Base-by-base conservation (phyloP, 345 rosid species). In the Excoecaria agallocha region DNA sequence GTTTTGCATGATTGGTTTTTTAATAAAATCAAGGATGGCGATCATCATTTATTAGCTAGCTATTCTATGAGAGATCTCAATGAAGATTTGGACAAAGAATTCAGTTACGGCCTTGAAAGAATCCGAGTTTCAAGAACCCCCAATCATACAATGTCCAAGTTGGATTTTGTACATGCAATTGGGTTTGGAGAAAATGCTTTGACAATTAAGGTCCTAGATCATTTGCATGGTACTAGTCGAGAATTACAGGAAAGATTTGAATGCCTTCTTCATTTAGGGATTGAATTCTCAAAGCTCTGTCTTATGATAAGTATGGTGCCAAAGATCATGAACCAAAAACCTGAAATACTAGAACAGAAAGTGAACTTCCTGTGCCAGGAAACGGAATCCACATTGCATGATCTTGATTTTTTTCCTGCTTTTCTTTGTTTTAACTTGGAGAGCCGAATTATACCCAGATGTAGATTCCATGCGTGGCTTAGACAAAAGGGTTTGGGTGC, bases 161-260 rank as follows among this genome's bases (percentile, higher is more conserved):
- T 91, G 76, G 76, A 74, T 38, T 89, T 91, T 68, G 70, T 87
- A 77, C 92, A 83, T 56, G 79, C 75, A 52, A 77, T 91, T 72
- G 96, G 93, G 35, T 89, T 84, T 76, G 96, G 92, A 48, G 84
- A 85, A 79, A 91, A 88, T 81, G 77, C 86, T 37, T 75, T 74
- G 25, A 86, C 92, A 20, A 50, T 84, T 43, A 82, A 88, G 81
- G 75, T 84, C 8, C 67, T 91, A 61, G 70, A 54, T 62, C 60
- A 76, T 39, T 45, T 81, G 72, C 96, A 88, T 55, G 96, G 96
- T 35, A 86, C 84, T 25, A 64, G 84, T 20, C 35, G 17, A 67
- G 89, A 91, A 67, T 78, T 91, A 57, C 87, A 69, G 17, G 87
- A 82, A 46, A 81, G 92, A 70, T 85, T 88, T 62, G 79, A 78